Conservation (phyloP, 2,329 filamentous ascomycete genomes). For the Lojkania enalia region DNA sequence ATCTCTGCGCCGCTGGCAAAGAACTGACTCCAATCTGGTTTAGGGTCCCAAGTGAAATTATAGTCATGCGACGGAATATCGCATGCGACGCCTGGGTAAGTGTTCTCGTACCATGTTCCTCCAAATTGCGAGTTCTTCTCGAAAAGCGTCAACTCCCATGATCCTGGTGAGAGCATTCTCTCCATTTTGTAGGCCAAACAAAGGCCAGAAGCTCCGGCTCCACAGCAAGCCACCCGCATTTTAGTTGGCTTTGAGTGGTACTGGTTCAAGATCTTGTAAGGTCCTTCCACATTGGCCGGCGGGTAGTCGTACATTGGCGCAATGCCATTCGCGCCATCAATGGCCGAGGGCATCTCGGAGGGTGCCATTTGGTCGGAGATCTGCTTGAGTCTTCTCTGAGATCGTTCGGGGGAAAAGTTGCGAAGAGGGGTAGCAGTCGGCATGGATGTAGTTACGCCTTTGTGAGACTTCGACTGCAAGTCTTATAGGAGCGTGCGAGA, state of each 20-base stretch:
- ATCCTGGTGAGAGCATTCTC: conserved; percentile 32
- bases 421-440: conserved; percentile 6
- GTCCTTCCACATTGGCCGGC: conserved; percentile 30
- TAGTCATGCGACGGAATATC: conserved; percentile 58
- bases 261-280: conserved; percentile 36
- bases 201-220: conserved; percentile 36
- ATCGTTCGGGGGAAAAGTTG: background rate
- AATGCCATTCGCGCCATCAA: conserved; percentile 35
- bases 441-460: too few species aligned
- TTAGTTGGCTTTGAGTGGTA: conserved; percentile 40
- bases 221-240: conserved; percentile 33
- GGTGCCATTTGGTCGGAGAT: conserved; percentile 35
- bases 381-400: background rate
- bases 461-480: too few species aligned
- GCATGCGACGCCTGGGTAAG: conserved; percentile 39
- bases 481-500: conserved; percentile 1
- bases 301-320: conserved; percentile 34
- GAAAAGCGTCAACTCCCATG: conserved; percentile 35
- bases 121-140: conserved; percentile 38
- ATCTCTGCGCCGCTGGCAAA: conserved; percentile 56
- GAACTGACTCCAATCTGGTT: conserved; percentile 58
- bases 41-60: conserved; percentile 64
- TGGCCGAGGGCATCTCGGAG: conserved; percentile 32
- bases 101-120: conserved; percentile 42
- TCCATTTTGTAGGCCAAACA: conserved; percentile 42